Percentiles rank a stretch among this genome's conserved stretches.
Conservation (phyloP, 2,329 filamentous ascomycete genomes). For the Xylaria arbuscula region DNA sequence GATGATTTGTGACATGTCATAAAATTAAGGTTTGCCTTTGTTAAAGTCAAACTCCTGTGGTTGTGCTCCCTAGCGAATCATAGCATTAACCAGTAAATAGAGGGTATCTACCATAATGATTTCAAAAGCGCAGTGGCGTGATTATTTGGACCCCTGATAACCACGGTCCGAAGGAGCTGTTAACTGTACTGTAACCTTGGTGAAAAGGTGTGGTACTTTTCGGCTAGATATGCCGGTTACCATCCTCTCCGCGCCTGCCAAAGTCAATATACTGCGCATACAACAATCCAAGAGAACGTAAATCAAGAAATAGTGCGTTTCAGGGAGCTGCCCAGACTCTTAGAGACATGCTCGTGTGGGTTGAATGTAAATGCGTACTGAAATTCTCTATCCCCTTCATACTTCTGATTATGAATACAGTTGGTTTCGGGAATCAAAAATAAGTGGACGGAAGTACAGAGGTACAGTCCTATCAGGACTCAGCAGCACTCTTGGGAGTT, state of each 20-base stretch:
- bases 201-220: conserved; percentile 13
- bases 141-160: neutral
- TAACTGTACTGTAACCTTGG: conserved; percentile 4
- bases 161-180: neutral
- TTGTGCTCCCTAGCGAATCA: neutral
- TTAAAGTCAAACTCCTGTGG: neutral
- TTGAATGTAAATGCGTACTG: neutral
- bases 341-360: neutral
- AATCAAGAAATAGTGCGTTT: neutral
- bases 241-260: neutral
- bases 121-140: conserved; percentile 13
- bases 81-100: neutral
- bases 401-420: neutral
- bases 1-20: neutral
- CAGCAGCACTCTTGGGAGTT: conserved; percentile 3
- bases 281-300: neutral
- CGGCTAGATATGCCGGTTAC: conserved; percentile 17
- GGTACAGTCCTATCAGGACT: conserved; percentile 18
- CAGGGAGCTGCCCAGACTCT: neutral
- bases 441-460: neutral
- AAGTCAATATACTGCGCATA: neutral
- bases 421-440: neutral
- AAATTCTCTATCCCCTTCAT: neutral
- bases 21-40: neutral
- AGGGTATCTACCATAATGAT: neutral